phyloP scores from a whole-genome alignment of 495 filamentous ascomycete species.

The Mycothermus thermophilus region DNA sequence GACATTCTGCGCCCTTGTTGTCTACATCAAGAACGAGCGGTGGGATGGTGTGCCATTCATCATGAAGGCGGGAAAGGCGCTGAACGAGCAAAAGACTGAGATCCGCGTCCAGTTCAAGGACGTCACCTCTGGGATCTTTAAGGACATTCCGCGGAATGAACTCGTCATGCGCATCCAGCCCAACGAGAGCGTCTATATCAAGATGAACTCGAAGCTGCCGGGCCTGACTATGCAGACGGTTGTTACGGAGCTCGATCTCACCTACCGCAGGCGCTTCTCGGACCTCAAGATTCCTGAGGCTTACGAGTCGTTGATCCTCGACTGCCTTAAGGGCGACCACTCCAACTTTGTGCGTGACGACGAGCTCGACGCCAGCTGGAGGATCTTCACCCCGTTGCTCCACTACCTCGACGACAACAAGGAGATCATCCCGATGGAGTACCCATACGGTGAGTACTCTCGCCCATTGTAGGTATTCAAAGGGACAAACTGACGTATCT shows the following conservation, averaged over 20 bases:
- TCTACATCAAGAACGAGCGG: slow-evolving; percentile 98
- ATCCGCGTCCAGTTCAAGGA: slow-evolving; percentile 99
- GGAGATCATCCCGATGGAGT: slow-evolving; percentile 99
- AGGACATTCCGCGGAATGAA: slow-evolving; percentile 98
- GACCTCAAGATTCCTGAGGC: slow-evolving; percentile 99
- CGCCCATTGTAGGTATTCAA: neutral
- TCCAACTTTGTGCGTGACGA: slow-evolving; percentile 99
- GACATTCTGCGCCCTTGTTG: slow-evolving; percentile 93
- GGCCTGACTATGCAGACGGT: slow-evolving; percentile 99
- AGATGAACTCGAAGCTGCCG: slow-evolving; percentile 99
- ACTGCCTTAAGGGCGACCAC: slow-evolving; percentile 97
- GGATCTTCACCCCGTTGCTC: slow-evolving; percentile 92
- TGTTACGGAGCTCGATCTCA: slow-evolving; percentile 95
- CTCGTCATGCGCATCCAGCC: slow-evolving; percentile 98
- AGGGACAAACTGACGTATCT: slow-evolving; percentile 5
- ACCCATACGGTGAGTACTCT: slow-evolving; percentile 84
- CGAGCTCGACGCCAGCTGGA: slow-evolving; percentile 96
- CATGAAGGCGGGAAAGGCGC: slow-evolving; percentile 95
- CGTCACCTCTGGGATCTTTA: slow-evolving; percentile 98
- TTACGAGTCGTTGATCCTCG: slow-evolving; percentile 93
- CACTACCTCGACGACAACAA: slow-evolving; percentile 98
- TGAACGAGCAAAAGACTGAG: slow-evolving; percentile 99
- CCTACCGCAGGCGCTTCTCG: slow-evolving; percentile 95
- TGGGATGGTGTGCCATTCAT: slow-evolving; percentile 99
- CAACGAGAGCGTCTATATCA: slow-evolving; percentile 99